Evolutionary conservation across 208 protist species (phyloP), one percentile per base, ranked within the genome.

Genomic region (Leishmania tarentolae): DNA sequence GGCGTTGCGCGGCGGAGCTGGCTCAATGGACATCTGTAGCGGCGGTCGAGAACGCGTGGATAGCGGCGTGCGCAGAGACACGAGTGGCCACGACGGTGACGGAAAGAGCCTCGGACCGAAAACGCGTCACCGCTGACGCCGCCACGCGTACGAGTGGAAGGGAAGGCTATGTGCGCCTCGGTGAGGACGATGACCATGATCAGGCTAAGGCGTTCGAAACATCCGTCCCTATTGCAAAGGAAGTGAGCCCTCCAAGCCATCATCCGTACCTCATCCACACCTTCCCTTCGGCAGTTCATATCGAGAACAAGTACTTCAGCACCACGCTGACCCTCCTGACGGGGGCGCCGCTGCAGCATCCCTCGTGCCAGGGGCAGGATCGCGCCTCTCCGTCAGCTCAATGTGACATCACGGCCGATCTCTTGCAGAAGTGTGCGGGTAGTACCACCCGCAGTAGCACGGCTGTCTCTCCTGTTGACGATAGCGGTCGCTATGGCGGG

Each of bases 1-100:
- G 81, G 84, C 75, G 77, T 37, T 88, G 81, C 44, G 84, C 84
- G 6, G 84, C 81, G 13, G 81, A 87, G 73, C n/a, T 87, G 44
- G 69, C 82, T 37, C 79, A 86, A 75, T 86, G 85, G 72, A 44
- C n/a, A 37, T 86, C 85, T 4, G 57, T 56, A 13, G 42, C 66
- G 40, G 82, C 78, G 1, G 50, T 83, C 0, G 9, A 44, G 7
- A 65, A 84, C 37, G 75, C 80, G 37, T 87, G 84, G 84, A 42
- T 70, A 44, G 37, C 65, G 65, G 65, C 65, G 37, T 70, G 65
- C 11, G 37, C 37, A 13, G 65, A 70, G 65, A 28, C 68, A 15
- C 3, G 42, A n/a, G 24, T 42, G 44, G 68, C 40, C 19, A 72
- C 68, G 35, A 31, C 68, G 42, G 42, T 1, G 37, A 42, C 71